These are phyloP conservation scores for Thielaviopsis musarum DNA, from an alignment of 2,329 filamentous ascomycete genomes.

Conservation along the genomic window DNA sequence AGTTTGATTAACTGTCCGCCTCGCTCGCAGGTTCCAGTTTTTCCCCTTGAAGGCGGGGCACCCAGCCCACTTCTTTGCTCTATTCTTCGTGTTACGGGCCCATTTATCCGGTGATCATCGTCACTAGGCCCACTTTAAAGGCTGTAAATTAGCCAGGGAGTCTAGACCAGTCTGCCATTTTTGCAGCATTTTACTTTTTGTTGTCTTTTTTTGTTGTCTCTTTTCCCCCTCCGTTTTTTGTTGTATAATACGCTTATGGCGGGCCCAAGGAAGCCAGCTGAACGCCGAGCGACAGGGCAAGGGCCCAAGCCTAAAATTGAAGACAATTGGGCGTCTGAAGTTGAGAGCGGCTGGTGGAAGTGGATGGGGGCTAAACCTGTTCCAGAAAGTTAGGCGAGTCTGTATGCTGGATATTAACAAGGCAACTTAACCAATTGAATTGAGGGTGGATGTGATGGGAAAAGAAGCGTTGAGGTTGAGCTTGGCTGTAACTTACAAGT, in stretches of 20 bases:
- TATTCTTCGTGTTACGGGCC: neutral
- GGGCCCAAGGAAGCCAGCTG: constrained; percentile 1
- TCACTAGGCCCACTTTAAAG: neutral
- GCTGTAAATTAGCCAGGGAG: constrained; percentile 2
- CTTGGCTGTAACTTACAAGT: neutral
- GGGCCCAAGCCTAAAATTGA: constrained; percentile 2
- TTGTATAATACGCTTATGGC: neutral
- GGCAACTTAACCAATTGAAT: neutral
- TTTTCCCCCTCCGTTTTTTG: neutral
- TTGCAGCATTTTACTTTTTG: neutral
- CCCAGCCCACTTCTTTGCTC: neutral
- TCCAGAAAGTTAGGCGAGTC: neutral
- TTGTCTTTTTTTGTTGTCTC: neutral
- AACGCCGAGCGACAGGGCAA: constrained; percentile 3
- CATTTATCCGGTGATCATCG: constrained; percentile 1
- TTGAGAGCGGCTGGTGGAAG: neutral
- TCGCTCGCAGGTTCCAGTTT: neutral
- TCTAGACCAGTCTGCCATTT: constrained; percentile 5
- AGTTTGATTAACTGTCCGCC: neutral
- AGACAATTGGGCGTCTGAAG: neutral
- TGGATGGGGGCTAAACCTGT: neutral
- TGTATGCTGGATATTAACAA: neutral
- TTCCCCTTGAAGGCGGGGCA: neutral
- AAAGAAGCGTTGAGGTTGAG: constrained; percentile 13
- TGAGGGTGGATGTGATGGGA: neutral